These are phyloP conservation scores for Phytophthora brassicae DNA, from an alignment of 352 stramenopile genomes.

Conservation along the genomic window DNA sequence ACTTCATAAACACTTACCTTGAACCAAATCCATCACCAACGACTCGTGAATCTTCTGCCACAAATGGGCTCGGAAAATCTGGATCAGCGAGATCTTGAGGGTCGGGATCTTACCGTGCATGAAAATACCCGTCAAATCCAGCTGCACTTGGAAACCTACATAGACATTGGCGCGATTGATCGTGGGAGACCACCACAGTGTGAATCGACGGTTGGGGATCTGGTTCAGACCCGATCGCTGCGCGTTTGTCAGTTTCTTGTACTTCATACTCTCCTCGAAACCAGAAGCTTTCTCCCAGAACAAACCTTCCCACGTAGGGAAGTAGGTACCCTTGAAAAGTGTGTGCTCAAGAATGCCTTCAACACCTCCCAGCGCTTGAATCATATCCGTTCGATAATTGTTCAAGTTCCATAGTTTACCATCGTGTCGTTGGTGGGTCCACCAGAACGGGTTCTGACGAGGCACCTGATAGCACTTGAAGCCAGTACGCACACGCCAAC, in stretches of 20 bases:
- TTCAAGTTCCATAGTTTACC: slow-evolving; percentile 99
- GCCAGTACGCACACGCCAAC: slow-evolving; percentile 97
- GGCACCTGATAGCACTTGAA: slow-evolving; percentile 99
- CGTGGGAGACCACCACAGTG: slow-evolving; percentile 99
- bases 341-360: slow-evolving; percentile 99
- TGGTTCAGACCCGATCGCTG: slow-evolving; percentile 99
- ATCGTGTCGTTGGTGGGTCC: slow-evolving; percentile 98
- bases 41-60: slow-evolving; percentile 99
- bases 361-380: slow-evolving; percentile 98
- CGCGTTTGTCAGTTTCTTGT: slow-evolving; percentile 99
- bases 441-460: slow-evolving; percentile 99
- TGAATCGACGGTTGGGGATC: slow-evolving; percentile 99
- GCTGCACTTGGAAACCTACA: slow-evolving; percentile 99
- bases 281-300: slow-evolving; percentile 99
- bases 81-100: slow-evolving; percentile 98
- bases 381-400: slow-evolving; percentile 99
- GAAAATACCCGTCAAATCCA: slow-evolving; percentile 99
- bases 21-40: slow-evolving; percentile 93
- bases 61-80: slow-evolving; percentile 98
- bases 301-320: slow-evolving; percentile 99
- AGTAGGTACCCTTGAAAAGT: slow-evolving; percentile 99
- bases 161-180: slow-evolving; percentile 99
- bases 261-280: slow-evolving; percentile 96
- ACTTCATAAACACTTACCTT: slow-evolving; percentile 13
- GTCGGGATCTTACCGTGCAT: slow-evolving; percentile 99